Base-by-base conservation (phyloP, 2,329 filamentous ascomycete species). In the Aspergillus puulaauensis region DNA sequence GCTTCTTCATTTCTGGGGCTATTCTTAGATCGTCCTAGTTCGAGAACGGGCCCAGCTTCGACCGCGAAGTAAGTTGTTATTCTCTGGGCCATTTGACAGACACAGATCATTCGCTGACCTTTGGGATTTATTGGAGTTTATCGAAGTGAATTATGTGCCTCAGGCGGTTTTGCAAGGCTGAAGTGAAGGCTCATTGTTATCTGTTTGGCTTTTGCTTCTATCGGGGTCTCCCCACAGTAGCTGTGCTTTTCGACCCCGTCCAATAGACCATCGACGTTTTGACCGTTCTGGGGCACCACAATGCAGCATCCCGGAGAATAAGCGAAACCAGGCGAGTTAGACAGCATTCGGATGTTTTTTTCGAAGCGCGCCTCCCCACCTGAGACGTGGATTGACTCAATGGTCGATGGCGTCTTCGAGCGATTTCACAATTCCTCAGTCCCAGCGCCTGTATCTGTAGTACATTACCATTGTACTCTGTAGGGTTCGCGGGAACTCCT, bases 241-340 rank as follows among this genome's bases (percentile, higher is more conserved):
- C 48, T 49, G 51, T 57, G 44, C 37, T 23, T 19, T 40, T 41
- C n/a, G 5, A 31, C 12, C 14, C 17, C 49, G 41, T 45, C 57
- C 56, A 61, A 59, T 61, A 54, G 52, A 46, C 55, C 54, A 54
- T 52, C 50, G 57, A 40, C 23, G 35, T 47, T 24, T 12, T 55
- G 60, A 44, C 56, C 24, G 49, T 54, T 54, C 57, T 54, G 46
- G 60, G 56, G 43, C 21, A 58, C 58, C 56, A 49, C 40, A 44
- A 58, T 12, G 39, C 51, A 46, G 50, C 15, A 53, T 50, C 52
- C 56, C 62, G 62, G 62, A 61, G 54, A 64, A 61, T 62, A 64
- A 57, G 50, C 52, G 51, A 59, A 56, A 52, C 47, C 41, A 11
- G 43, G 60, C 58, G 46, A 61, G 40, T 57, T 23, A 61, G 51